phyloP scores from a whole-genome alignment of 2,329 filamentous ascomycete species.

The Xylariaceae sp. region DNA sequence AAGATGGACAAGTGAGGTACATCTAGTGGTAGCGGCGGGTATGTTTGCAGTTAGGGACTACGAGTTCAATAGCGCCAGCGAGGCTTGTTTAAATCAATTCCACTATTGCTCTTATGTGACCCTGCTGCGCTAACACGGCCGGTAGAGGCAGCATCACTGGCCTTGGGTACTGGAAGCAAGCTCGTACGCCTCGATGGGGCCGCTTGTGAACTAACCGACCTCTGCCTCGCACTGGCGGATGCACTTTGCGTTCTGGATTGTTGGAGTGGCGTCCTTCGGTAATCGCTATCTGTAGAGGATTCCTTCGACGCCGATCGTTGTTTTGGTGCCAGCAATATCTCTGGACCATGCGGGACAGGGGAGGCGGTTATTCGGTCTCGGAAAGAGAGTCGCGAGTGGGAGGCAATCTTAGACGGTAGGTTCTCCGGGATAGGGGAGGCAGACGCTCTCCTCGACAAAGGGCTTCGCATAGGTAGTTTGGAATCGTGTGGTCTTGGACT shows the following conservation, averaged over 20 bases:
- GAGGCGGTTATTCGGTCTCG: slow-evolving; percentile 46
- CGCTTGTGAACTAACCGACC: slow-evolving; percentile 53
- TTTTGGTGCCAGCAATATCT: slow-evolving; percentile 41
- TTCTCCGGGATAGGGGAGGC: slow-evolving; percentile 44
- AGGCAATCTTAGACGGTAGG: slow-evolving; percentile 38
- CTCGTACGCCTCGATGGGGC: slow-evolving; percentile 45
- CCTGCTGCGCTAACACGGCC: slow-evolving; percentile 18
- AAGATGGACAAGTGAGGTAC: background rate
- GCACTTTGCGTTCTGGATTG: slow-evolving; percentile 36
- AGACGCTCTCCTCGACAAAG: slow-evolving; percentile 41
- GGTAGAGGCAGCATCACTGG: slow-evolving; percentile 14
- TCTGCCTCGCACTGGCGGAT: slow-evolving; percentile 31
- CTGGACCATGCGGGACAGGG: slow-evolving; percentile 45
- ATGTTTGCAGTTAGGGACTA: background rate
- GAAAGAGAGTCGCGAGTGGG: slow-evolving; percentile 45
- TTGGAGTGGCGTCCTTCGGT: slow-evolving; percentile 50
- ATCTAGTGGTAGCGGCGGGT: background rate
- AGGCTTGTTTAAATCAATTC: slow-evolving; percentile 39
- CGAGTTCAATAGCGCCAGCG: slow-evolving; percentile 41
- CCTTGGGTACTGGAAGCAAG: slow-evolving; percentile 46
- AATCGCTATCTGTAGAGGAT: slow-evolving; percentile 43
- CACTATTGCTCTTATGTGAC: slow-evolving; percentile 31
- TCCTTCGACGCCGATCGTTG: slow-evolving; percentile 37
- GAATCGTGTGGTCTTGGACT: slow-evolving; percentile 40
- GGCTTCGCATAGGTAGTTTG: slow-evolving; percentile 47